A percentile compares a stretch with the other conserved stretches of the same genome.
These are phyloP conservation scores for Fusarium devonianum DNA, from an alignment of 2,329 filamentous ascomycete genomes.

Conservation along the genomic window DNA sequence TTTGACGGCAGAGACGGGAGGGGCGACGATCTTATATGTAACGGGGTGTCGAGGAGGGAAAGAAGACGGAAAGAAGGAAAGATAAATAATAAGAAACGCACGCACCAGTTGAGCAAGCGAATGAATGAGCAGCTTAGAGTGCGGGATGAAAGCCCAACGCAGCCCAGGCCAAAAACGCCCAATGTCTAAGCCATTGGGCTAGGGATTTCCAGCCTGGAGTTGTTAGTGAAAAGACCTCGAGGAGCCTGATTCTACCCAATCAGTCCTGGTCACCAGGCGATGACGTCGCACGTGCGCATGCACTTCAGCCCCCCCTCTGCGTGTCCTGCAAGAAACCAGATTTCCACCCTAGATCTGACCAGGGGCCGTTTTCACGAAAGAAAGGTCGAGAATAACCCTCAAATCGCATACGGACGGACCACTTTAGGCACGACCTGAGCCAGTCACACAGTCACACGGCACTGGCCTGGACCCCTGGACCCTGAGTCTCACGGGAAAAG, in stretches of 20 bases:
- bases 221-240: no score
- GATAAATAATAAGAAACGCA: constrained; percentile 4
- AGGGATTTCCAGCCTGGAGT: no score
- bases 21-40: constrained; percentile 36
- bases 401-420: background rate
- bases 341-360: constrained; percentile 21
- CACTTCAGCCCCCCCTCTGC: constrained; percentile 35
- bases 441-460: constrained; percentile 19
- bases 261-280: constrained; percentile 31
- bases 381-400: background rate
- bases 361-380: constrained; percentile 15
- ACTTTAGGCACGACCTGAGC: no score
- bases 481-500: constrained; percentile 18
- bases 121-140: no score
- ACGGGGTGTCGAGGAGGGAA: constrained; percentile 6
- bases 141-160: constrained; percentile 17
- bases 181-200: constrained; percentile 28
- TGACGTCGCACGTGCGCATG: constrained; percentile 41
- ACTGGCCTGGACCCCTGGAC: constrained; percentile 32
- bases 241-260: no score
- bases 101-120: no score
- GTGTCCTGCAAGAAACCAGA: constrained; percentile 35
- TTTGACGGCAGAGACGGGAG: no score
- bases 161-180: constrained; percentile 20
- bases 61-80: background rate